Percentiles rank a stretch among this genome's conserved stretches.
Evolutionary conservation across 192 early-diverging fungal genomes (phyloP).

Genomic region (Gigaspora rosea): DNA sequence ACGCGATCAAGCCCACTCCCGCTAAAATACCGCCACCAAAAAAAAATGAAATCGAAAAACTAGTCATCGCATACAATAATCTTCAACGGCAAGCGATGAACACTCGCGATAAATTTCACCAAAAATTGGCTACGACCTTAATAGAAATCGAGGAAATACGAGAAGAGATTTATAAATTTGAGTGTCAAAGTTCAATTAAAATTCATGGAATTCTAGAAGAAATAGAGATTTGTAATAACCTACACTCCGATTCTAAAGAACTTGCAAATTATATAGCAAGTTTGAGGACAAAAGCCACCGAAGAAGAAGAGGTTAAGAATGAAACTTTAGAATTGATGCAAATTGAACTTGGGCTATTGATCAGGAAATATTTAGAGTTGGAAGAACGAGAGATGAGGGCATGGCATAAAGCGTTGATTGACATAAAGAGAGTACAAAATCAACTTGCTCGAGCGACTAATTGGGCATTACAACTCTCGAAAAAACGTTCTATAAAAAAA

Average conservation of each 20-base stretch:
- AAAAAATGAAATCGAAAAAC: not conserved
- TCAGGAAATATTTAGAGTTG: not conserved
- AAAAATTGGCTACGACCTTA: not conserved
- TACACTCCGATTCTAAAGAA: not conserved
- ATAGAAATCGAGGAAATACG: not conserved
- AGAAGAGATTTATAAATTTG: not conserved
- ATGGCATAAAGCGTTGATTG: not conserved
- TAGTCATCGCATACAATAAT: not conserved
- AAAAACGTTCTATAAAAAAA: too few relatives aligned
- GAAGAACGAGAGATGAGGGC: not conserved
- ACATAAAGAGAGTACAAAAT: too few relatives aligned
- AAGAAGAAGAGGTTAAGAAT: not conserved
- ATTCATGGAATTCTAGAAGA: not conserved
- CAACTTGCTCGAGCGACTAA: too few relatives aligned
- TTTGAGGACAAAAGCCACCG: not conserved
- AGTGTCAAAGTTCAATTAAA: not conserved
- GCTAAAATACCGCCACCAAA: not conserved
- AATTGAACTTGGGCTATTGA: not conserved
- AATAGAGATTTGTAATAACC: not conserved
- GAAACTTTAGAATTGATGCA: not conserved
- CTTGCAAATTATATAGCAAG: not conserved
- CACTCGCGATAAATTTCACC: not conserved
- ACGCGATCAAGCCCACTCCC: not conserved
- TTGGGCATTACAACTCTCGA: too few relatives aligned
- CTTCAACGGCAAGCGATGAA: not conserved